Percentiles rank a stretch among this genome's conserved stretches.
Conservation (phyloP, 2,329 filamentous ascomycete species). For the Erysiphe pulchra region DNA sequence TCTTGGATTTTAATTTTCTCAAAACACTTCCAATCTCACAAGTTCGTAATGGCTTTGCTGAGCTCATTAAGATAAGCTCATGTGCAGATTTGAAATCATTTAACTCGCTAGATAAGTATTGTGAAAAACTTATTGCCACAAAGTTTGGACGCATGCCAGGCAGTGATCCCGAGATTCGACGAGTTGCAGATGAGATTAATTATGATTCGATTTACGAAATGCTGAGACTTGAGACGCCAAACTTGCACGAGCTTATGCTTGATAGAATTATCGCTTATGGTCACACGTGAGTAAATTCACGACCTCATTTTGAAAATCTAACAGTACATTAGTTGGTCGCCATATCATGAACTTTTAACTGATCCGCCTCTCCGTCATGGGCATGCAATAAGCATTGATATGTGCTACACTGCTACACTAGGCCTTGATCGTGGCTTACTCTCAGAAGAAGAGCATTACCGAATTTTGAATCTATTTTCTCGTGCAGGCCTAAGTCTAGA, state of each 20-base stretch:
- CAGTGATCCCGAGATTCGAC: conserved; percentile 25
- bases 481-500: conserved; percentile 47
- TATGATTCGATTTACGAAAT: conserved; percentile 45
- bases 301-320: background rate
- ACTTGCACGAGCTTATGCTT: conserved; percentile 46
- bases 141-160: conserved; percentile 36
- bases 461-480: conserved; percentile 41
- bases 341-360: conserved; percentile 43
- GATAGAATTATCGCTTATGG: conserved; percentile 51
- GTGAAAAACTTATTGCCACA: conserved; percentile 37
- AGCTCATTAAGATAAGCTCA: conserved; percentile 51
- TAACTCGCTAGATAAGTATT: conserved; percentile 40
- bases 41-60: conserved; percentile 48
- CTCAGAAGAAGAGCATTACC: conserved; percentile 29
- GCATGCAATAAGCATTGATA: conserved; percentile 50
- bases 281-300: conserved; percentile 22
- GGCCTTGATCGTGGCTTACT: conserved; percentile 36
- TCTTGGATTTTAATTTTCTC: conserved; percentile 50
- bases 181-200: conserved; percentile 41
- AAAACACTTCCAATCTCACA: conserved; percentile 39
- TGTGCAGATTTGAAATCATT: conserved; percentile 42
- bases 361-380: conserved; percentile 44
- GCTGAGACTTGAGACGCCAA: conserved; percentile 47
- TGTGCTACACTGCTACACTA: conserved; percentile 48
- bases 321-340: conserved; percentile 25